Evolutionary conservation across 345 rosid species (phyloP).

Genomic region (Dipteronia sinensis): DNA sequence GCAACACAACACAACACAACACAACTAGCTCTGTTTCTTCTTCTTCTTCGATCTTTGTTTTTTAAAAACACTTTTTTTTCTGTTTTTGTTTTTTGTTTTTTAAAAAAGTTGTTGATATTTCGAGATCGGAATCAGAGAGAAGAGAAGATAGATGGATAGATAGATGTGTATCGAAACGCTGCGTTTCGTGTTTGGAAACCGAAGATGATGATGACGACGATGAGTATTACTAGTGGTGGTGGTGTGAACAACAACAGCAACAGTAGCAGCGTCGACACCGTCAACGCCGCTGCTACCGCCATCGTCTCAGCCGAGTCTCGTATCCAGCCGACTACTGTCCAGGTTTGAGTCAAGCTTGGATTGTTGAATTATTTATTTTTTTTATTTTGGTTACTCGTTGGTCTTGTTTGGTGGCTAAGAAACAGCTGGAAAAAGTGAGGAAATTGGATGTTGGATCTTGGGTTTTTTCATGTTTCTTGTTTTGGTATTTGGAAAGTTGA

Average conservation of each 20-base stretch:
- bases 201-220: conserved; percentile 32
- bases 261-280: conserved; percentile 59
- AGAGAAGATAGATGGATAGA: not conserved
- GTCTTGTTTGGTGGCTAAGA: conserved; percentile 20
- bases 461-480: not conserved
- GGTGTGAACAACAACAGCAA: conserved; percentile 36
- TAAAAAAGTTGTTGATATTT: not conserved
- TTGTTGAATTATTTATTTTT: not conserved
- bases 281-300: conserved; percentile 95
- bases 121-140: conserved; percentile 26
- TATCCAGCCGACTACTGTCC: conserved; percentile 62
- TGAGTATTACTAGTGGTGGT: conserved; percentile 7
- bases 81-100: not conserved
- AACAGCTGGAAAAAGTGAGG: conserved; percentile 12
- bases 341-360: conserved; percentile 34
- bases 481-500: not conserved
- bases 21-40: not conserved
- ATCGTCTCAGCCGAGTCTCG: conserved; percentile 89
- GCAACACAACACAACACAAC: not conserved
- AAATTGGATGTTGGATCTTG: conserved; percentile 30
- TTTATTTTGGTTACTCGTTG: not conserved
- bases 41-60: not conserved
- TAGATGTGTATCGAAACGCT: conserved; percentile 28
- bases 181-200: conserved; percentile 21
- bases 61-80: not conserved